Percentiles rank a stretch among this genome's conserved stretches.
phyloP scores from a whole-genome alignment of 257 asterid genomes.

The Forsythia viridissima region DNA sequence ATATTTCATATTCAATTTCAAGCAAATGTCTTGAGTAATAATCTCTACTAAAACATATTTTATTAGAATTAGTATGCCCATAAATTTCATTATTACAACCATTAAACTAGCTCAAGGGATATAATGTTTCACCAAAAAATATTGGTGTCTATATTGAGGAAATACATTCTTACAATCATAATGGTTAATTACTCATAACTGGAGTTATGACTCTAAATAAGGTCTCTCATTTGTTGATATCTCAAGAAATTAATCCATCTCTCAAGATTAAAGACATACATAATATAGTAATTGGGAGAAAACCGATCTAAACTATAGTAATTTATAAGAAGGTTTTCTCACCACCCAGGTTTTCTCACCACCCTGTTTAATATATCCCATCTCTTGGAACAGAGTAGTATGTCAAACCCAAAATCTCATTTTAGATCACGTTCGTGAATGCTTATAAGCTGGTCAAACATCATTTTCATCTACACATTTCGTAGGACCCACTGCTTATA shows the following conservation, averaged over 20 bases:
- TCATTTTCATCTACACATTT: too few species aligned
- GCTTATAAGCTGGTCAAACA: too few species aligned
- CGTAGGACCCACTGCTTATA: too few species aligned
- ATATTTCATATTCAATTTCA: not conserved
- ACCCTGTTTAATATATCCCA: not conserved
- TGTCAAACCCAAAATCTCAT: not conserved
- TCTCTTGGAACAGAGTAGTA: not conserved
- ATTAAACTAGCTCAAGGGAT: not conserved
- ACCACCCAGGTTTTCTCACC: not conserved
- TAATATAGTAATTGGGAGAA: not conserved
- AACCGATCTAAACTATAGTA: not conserved
- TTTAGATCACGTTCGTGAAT: not conserved
- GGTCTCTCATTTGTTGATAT: not conserved
- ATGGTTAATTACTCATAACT: not conserved
- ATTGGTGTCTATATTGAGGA: not conserved
- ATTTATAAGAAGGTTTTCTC: not conserved
- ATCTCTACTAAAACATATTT: not conserved
- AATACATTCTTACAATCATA: not conserved
- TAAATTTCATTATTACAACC: not conserved
- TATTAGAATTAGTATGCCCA: not conserved
- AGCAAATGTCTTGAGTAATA: not conserved
- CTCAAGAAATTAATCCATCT: not conserved
- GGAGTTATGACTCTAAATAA: not conserved
- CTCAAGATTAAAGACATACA: not conserved
- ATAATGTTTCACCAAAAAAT: not conserved